These are phyloP conservation scores for Arabidopsis arenosa DNA, from an alignment of 345 rosid genomes.

Conservation along the genomic window DNA sequence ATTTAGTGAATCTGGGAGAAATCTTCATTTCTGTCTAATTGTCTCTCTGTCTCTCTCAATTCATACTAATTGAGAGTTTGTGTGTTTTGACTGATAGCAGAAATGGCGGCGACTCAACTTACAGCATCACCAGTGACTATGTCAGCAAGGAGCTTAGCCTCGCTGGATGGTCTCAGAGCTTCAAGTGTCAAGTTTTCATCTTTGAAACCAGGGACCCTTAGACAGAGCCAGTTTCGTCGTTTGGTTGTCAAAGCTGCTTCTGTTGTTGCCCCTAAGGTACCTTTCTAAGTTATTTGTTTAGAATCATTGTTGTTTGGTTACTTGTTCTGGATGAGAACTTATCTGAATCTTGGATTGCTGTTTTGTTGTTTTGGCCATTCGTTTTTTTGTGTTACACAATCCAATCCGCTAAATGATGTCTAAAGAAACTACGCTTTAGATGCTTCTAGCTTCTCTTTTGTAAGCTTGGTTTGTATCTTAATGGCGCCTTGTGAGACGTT, in stretches of 20 bases:
- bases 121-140: conserved; percentile 63
- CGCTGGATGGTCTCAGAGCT: conserved; percentile 68
- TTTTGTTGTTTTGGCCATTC: background rate
- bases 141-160: conserved; percentile 58
- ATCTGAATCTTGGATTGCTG: background rate
- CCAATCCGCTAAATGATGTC: background rate
- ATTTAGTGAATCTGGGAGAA: conserved; percentile 1
- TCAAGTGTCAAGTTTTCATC: conserved; percentile 61
- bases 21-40: background rate
- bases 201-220: conserved; percentile 47
- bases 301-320: background rate
- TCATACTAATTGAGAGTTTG: conserved; percentile 8
- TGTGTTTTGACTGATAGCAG: conserved; percentile 30
- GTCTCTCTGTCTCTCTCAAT: background rate
- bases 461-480: conserved; percentile 1
- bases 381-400: background rate
- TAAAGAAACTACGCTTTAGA: background rate
- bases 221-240: conserved; percentile 46
- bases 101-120: conserved; percentile 73
- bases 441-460: conserved; percentile 18
- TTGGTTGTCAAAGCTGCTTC: conserved; percentile 86
- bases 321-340: background rate
- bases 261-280: conserved; percentile 93
- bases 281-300: background rate
- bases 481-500: background rate